Conservation (phyloP, 2,329 filamentous ascomycete genomes). For the Clarireedia homoeocarpa region DNA sequence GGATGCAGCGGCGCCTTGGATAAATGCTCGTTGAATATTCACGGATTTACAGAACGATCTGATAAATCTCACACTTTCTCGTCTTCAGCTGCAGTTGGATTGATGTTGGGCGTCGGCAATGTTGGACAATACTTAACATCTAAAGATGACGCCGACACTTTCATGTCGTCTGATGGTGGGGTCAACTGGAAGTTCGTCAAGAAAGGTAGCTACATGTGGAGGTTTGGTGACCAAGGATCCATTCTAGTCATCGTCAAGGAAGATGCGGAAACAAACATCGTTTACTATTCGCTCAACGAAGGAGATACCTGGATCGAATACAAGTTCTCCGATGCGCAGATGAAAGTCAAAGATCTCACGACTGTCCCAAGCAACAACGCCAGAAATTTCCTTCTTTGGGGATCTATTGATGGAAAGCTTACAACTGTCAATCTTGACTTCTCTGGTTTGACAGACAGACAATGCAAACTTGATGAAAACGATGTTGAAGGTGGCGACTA, state of each 20-base stretch:
- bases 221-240: constrained; percentile 91
- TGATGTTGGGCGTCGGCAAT: constrained; percentile 89
- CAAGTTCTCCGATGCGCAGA: constrained; percentile 62
- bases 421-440: constrained; percentile 86
- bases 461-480: constrained; percentile 62
- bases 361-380: constrained; percentile 85
- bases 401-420: constrained; percentile 47
- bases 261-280: constrained; percentile 54
- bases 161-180: constrained; percentile 86
- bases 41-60: constrained; percentile 85
- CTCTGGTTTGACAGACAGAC: constrained; percentile 63
- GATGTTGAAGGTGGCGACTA: constrained; percentile 62
- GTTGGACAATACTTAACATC: constrained; percentile 52
- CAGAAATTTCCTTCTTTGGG: constrained; percentile 89
- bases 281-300: constrained; percentile 75
- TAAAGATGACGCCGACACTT: constrained; percentile 65
- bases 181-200: constrained; percentile 78
- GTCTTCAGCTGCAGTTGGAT: constrained; percentile 76
- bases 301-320: constrained; percentile 73
- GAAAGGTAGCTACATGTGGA: constrained; percentile 86
- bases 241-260: constrained; percentile 82
- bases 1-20: constrained; percentile 56
- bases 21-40: constrained; percentile 81
- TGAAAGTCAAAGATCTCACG: constrained; percentile 72
- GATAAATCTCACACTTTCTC: constrained; percentile 83